phyloP scores from a whole-genome alignment of 202 grass and related monocot species.

The Elaeis oleifera region DNA sequence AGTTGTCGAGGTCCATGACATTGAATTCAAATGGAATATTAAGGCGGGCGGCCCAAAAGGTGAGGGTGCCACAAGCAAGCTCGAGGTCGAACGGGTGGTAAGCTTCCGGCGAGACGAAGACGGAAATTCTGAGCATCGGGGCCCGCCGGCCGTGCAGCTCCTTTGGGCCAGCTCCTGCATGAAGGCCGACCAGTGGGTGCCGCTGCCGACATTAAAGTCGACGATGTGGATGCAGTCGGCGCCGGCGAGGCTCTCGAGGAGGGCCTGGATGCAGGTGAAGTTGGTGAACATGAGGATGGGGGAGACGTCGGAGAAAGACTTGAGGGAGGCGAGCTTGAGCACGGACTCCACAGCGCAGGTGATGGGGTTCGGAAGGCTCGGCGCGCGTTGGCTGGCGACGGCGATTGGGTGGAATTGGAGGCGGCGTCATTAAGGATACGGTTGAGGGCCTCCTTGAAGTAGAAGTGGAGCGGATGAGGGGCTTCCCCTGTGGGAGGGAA shows the following conservation, averaged over 20 bases:
- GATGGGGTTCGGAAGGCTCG: background rate
- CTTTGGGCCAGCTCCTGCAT: slow-evolving; percentile 77
- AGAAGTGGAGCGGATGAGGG: slow-evolving; percentile 75
- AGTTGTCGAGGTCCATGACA: slow-evolving; percentile 40
- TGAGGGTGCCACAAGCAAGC: slow-evolving; percentile 59
- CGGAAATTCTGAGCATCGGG: slow-evolving; percentile 56
- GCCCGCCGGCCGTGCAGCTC: slow-evolving; percentile 22
- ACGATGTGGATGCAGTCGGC: slow-evolving; percentile 53
- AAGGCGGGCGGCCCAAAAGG: slow-evolving; percentile 57
- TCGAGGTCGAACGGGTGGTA: slow-evolving; percentile 63
- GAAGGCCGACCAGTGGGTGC: slow-evolving; percentile 81
- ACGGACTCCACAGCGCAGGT: slow-evolving; percentile 42
- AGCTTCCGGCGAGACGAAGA: slow-evolving; percentile 47
- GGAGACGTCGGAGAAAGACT: slow-evolving; percentile 75
- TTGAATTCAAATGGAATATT: slow-evolving; percentile 65
- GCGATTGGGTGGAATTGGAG: slow-evolving; percentile 16
- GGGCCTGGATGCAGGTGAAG: slow-evolving; percentile 69
- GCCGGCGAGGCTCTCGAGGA: slow-evolving; percentile 52
- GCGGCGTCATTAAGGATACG: slow-evolving; percentile 35
- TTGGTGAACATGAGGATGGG: slow-evolving; percentile 68
- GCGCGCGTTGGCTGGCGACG: slow-evolving; percentile 1
- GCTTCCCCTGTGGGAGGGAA: slow-evolving; percentile 60
- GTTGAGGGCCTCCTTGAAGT: slow-evolving; percentile 81
- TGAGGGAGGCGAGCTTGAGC: slow-evolving; percentile 58
- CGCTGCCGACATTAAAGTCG: slow-evolving; percentile 62